Conservation (phyloP, 1,139 yeast genomes). For the Magnusiomyces sp. region DNA sequence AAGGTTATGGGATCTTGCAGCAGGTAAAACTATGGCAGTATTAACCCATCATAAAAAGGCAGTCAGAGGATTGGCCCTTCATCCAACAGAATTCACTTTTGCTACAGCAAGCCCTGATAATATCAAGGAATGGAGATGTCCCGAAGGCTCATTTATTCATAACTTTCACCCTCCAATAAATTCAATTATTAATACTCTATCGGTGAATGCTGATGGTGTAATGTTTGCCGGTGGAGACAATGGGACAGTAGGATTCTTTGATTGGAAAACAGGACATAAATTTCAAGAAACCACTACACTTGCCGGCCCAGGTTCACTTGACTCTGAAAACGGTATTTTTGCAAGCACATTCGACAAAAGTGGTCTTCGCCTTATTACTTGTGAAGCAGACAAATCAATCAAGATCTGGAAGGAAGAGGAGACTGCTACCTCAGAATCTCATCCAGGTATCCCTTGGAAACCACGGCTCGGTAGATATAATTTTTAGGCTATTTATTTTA, state of each 20-base stretch:
- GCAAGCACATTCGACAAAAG: slow-evolving; percentile 70
- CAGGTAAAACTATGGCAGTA: slow-evolving; percentile 51
- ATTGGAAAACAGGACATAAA: slow-evolving; percentile 62
- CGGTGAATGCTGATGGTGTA: slow-evolving; percentile 58
- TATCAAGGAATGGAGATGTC: slow-evolving; percentile 75
- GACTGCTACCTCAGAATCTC: slow-evolving; percentile 38
- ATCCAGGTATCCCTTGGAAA: slow-evolving; percentile 44
- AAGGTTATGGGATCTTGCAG: slow-evolving; percentile 77
- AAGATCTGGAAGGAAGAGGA: slow-evolving; percentile 68
- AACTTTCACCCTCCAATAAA: slow-evolving; percentile 41
- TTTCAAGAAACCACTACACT: slow-evolving; percentile 47
- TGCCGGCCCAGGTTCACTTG: slow-evolving; percentile 62
- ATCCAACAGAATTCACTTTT: slow-evolving; percentile 67
- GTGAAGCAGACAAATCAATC: slow-evolving; percentile 84
- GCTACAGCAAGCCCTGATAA: slow-evolving; percentile 76
- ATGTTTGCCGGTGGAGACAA: slow-evolving; percentile 79
- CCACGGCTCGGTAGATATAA: slow-evolving; percentile 27
- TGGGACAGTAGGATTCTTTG: slow-evolving; percentile 70
- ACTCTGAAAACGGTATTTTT: slow-evolving; percentile 59
- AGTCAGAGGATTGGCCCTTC: slow-evolving; percentile 62
- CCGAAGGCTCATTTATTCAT: slow-evolving; percentile 64
- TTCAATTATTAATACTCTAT: slow-evolving; percentile 59
- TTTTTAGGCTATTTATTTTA: too few species aligned
- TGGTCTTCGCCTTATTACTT: slow-evolving; percentile 73
- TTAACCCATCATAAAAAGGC: slow-evolving; percentile 81